Conservation (phyloP, 2,329 filamentous ascomycete species). For the Verticillium tricorpus region DNA sequence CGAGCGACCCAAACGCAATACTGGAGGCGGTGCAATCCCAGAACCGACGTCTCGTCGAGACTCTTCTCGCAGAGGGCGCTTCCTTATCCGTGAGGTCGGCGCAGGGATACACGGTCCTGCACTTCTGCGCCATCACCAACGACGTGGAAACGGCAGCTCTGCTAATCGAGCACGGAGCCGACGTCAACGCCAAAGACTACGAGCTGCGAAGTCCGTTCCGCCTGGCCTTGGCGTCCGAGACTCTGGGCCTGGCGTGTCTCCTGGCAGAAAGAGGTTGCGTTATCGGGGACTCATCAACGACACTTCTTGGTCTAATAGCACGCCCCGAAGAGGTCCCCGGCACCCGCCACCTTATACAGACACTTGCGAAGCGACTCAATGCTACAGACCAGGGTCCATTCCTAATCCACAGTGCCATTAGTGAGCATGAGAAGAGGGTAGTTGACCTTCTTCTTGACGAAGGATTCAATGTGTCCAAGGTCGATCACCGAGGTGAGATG, state of each 20-base stretch:
- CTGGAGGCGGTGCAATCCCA: background rate
- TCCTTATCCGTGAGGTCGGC: background rate
- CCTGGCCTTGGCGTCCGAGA: background rate
- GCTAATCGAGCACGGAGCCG: conserved; percentile 1
- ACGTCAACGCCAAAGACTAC: conserved; percentile 1
- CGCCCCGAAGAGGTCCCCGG: background rate
- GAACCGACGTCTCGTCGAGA: background rate
- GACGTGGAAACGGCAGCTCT: background rate
- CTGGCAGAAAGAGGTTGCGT: background rate
- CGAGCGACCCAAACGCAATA: background rate
- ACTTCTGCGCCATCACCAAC: conserved; percentile 1
- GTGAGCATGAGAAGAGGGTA: background rate
- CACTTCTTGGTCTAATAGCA: background rate
- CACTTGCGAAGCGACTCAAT: background rate
- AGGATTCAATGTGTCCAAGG: background rate
- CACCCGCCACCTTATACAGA: background rate
- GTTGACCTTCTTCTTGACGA: background rate
- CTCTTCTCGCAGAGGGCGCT: background rate
- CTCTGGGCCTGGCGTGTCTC: background rate
- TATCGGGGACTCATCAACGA: background rate
- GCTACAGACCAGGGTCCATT: background rate
- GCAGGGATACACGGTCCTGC: conserved; percentile 1
- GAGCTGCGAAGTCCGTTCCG: conserved; percentile 1
- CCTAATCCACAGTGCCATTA: background rate
- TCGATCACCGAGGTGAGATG: background rate